Conservation (phyloP, 805 yeast genomes). For the Hagleromyces aurorensis region DNA sequence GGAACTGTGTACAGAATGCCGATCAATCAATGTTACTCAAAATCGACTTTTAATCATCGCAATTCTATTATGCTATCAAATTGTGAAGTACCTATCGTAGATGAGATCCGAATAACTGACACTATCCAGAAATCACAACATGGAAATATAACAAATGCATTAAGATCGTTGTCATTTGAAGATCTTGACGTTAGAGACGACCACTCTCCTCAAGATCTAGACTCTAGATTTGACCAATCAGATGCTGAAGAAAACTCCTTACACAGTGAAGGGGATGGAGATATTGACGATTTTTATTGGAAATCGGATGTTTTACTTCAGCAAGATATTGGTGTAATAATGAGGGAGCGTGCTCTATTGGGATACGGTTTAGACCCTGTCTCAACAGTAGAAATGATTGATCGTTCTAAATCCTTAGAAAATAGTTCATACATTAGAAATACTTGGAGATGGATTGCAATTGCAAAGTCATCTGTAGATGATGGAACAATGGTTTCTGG, state of each 20-base stretch:
- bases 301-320: conserved; percentile 41
- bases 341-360: conserved; percentile 58
- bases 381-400: conserved; percentile 53
- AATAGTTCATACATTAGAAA: conserved; percentile 52
- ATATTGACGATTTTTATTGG: conserved; percentile 26
- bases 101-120: conserved; percentile 22
- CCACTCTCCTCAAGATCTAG: conserved; percentile 5
- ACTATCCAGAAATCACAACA: conserved; percentile 13
- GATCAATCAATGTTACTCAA: conserved; percentile 56
- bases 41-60: conserved; percentile 56
- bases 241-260: conserved; percentile 15
- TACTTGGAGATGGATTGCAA: conserved; percentile 87
- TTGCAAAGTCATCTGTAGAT: conserved; percentile 56
- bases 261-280: conserved; percentile 16
- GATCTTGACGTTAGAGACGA: conserved; percentile 27
- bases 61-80: conserved; percentile 57
- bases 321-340: conserved; percentile 67
- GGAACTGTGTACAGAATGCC: conserved; percentile 82
- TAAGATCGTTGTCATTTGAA: conserved; percentile 26
- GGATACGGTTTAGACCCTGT: conserved; percentile 70
- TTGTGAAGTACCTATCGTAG: conserved; percentile 24
- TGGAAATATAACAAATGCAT: conserved; percentile 15
- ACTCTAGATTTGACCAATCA: conserved; percentile 4
- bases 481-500: conserved; percentile 62
- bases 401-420: conserved; percentile 42